Conservation (phyloP, 2,329 filamentous ascomycete genomes). For the Neonectria punicea region DNA sequence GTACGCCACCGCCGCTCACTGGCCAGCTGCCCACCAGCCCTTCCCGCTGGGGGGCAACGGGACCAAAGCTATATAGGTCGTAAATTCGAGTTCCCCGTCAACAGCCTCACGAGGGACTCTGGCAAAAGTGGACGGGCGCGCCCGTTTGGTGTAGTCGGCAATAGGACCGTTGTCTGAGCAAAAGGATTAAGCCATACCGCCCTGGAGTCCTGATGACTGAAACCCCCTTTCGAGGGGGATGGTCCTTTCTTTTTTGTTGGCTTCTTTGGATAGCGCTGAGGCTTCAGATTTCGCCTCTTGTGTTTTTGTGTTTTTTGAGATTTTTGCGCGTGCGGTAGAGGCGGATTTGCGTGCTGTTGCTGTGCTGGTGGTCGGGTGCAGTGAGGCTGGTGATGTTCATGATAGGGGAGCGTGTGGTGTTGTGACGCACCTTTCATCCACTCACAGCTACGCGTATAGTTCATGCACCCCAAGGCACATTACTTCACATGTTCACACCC, state of each 20-base stretch:
- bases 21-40: slow-evolving; percentile 1
- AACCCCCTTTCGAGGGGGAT: slow-evolving; percentile 2
- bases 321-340: neutral
- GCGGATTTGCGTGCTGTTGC: neutral
- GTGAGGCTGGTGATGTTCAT: slow-evolving; percentile 8
- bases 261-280: neutral
- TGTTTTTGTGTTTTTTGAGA: neutral
- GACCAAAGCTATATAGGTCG: slow-evolving; percentile 18
- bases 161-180: neutral
- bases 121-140: neutral
- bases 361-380: neutral
- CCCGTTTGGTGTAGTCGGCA: slow-evolving; percentile 7
- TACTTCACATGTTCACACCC: neutral
- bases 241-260: neutral
- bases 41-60: neutral
- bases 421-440: neutral
- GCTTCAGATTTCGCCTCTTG: neutral
- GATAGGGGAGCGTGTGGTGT: slow-evolving; percentile 5
- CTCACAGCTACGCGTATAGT: neutral
- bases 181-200: neutral
- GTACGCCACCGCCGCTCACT: neutral
- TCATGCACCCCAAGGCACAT: neutral
- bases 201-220: neutral
- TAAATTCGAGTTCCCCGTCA: neutral
- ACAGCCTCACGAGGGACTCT: slow-evolving; percentile 9